Base-by-base conservation (phyloP, 164 flowering plant genomes). In the Umbilicus rupestris region DNA sequence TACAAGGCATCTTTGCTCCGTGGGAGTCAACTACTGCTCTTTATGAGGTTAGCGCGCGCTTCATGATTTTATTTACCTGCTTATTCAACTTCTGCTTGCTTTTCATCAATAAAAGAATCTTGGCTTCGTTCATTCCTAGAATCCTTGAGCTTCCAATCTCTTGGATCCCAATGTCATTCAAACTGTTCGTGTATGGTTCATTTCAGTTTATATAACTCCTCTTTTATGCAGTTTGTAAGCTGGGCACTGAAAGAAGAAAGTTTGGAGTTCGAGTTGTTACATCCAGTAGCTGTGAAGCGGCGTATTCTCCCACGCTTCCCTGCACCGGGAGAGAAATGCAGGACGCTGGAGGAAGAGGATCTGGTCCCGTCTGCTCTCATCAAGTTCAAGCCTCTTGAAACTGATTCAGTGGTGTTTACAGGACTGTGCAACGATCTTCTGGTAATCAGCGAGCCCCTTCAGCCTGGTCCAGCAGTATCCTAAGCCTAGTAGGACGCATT, bases 281-380 rank as follows among this genome's bases (percentile, higher is more conserved):
- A 87, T 78, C 97, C 96, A 0, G 83, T 83, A 42, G 64, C 76
- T 31, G 71, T 89, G 49, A 90, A 76, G 74, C 73, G 94, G 31
- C 80, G 89, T 24, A 81, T 84, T 68, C 83, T 93, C 73, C 94
- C 97, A 45, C 80, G 76, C 65, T 81, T 74, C 76, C 73, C 86
- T 39, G 73, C 64, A 20, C 66, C 79, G 44, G 87, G 91, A 47
- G 66, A 73, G 63, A 81, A 71, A 70, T 66, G 74, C 15, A 69
- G 71, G 28, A 89, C 91, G 22, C 77, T 94, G 20, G 92, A 85
- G 3, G 96, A 87, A 11, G 98, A 87, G 74, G 98, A 85, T 68
- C 74, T 94, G 80, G 92, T 91, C 30, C 98, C 98, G 7, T 78
- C 96, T 7, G 90, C 98, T 49, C 90, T 94, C n/a, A 60, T 91